Conservation (phyloP, 768 basidiomycete genomes). For the Leccinum variicolor region DNA sequence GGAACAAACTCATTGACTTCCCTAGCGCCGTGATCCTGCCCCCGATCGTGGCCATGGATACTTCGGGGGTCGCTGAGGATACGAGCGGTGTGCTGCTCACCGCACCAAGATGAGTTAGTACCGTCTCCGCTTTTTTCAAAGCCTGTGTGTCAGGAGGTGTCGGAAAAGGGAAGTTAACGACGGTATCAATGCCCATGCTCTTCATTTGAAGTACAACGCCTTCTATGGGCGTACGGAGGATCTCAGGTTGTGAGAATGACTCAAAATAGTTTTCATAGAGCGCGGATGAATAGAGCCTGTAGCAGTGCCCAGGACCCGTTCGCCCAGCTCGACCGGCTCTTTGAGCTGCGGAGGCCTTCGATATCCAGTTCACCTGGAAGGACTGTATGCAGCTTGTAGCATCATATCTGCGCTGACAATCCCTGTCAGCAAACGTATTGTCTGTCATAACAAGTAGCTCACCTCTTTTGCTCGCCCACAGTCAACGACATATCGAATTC, state of each 20-base stretch:
- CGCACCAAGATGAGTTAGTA: conserved; percentile 81
- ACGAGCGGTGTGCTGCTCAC: conserved; percentile 40
- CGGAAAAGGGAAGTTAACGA: conserved; percentile 97
- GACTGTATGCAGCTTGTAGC: conserved; percentile 78
- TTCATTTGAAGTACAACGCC: conserved; percentile 99
- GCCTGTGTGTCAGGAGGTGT: conserved; percentile 83
- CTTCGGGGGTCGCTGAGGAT: conserved; percentile 16
- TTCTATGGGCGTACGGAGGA: conserved; percentile 93
- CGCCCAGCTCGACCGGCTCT: conserved; percentile 96
- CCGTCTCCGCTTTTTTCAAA: conserved; percentile 77
- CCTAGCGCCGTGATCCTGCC: conserved; percentile 86
- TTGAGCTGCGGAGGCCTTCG: conserved; percentile 93
- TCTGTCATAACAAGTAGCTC: conserved; percentile 3
- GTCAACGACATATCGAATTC: conserved; percentile 97
- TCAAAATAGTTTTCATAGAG: conserved; percentile 93
- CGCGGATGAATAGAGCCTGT: conserved; percentile 93
- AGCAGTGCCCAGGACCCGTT: conserved; percentile 97
- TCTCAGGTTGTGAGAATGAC: conserved; percentile 84
- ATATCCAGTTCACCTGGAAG: conserved; percentile 91
- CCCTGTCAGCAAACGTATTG: background rate
- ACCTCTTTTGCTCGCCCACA: conserved; percentile 95
- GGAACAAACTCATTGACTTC: conserved; percentile 90
- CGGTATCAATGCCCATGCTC: conserved; percentile 95
- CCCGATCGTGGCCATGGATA: conserved; percentile 32
- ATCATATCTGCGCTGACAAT: conserved; percentile 75